phyloP scores from a whole-genome alignment of 2,329 filamentous ascomycete genomes.

The Aspergillus fumigatiaffinis region DNA sequence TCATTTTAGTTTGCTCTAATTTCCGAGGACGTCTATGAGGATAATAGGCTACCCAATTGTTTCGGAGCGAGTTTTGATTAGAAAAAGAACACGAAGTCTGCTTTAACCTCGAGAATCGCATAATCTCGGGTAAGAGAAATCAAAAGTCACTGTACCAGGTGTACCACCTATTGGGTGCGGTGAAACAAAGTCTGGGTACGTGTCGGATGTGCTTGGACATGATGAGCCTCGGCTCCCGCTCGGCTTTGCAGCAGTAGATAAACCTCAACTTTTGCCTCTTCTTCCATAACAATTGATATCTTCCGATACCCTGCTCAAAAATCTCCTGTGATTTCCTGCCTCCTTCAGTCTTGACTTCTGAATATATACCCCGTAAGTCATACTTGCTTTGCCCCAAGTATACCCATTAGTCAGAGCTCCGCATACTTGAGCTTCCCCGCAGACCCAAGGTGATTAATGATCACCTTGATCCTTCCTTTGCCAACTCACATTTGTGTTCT shows the following conservation, averaged over 20 bases:
- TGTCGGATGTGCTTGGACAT: neutral
- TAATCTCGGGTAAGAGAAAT: neutral
- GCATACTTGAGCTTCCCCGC: neutral
- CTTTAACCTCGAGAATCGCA: neutral
- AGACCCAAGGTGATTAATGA: neutral
- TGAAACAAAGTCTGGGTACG: constrained; percentile 1
- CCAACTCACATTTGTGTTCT: neutral
- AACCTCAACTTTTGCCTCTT: neutral
- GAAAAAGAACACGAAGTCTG: neutral
- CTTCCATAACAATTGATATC: no score
- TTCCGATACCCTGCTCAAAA: no score
- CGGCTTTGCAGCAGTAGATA: neutral
- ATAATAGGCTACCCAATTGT: no score
- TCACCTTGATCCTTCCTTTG: neutral
- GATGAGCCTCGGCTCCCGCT: constrained; percentile 11
- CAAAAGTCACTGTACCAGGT: no score
- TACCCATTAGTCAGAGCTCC: neutral
- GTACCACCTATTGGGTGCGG: neutral
- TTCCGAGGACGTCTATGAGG: no score
- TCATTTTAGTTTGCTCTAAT: no score
- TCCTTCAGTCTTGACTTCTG: neutral
- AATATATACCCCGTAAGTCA: neutral
- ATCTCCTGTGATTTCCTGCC: neutral
- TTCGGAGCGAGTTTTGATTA: no score
- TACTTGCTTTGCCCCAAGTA: neutral